Percentiles rank a stretch among this genome's conserved stretches.
Evolutionary conservation across 129 eudicot genomes (phyloP).

Genomic region (Helichrysum umbraculigerum): DNA sequence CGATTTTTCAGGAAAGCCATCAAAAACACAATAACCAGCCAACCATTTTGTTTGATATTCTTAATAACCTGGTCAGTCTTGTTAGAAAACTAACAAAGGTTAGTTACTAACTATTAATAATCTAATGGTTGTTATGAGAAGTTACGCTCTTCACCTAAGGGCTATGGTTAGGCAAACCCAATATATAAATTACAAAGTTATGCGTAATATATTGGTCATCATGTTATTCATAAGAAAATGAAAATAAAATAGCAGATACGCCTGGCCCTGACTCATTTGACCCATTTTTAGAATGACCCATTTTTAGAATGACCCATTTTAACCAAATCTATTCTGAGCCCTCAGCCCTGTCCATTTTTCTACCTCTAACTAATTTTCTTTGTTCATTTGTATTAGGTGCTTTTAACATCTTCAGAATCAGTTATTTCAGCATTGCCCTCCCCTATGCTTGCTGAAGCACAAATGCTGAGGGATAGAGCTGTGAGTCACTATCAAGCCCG

Average conservation of each 20-base stretch:
- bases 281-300: too few species aligned
- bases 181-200: too few species aligned
- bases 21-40: too few species aligned
- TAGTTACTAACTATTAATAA: too few species aligned
- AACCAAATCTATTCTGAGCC: background rate
- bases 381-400: background rate
- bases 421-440: constrained; percentile 3
- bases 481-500: background rate
- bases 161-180: too few species aligned
- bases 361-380: background rate
- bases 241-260: background rate
- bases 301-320: too few species aligned
- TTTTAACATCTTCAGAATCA: constrained; percentile 6
- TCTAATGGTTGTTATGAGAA: too few species aligned
- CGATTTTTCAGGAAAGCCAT: too few species aligned
- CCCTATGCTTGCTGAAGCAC: constrained; percentile 1
- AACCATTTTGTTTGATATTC: too few species aligned
- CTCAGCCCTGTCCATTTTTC: background rate
- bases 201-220: background rate
- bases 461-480: constrained; percentile 3
- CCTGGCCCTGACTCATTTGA: background rate
- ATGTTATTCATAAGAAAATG: background rate
- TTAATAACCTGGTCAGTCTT: too few species aligned
- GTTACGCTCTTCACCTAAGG: too few species aligned
- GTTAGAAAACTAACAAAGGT: too few species aligned